Evolutionary conservation across 768 basidiomycete genomes (phyloP), one percentile per base, ranked within the genome.

Genomic region (Serendipita vermifera): DNA sequence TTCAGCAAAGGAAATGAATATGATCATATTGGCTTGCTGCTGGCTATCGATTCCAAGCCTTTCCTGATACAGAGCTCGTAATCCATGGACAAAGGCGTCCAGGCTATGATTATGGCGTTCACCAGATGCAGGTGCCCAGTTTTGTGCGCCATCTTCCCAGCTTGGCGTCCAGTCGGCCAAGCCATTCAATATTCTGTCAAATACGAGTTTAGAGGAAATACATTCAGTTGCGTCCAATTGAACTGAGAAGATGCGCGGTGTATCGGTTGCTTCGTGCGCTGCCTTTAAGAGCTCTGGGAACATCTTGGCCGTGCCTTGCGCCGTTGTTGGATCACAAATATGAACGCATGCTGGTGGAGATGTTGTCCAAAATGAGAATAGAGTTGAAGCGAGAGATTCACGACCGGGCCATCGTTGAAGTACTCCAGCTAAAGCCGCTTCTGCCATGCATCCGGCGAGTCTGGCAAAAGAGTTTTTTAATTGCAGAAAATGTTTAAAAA

Each of bases 1-100:
- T 65, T 89, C 85, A 0, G 79, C 81, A n/a, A 73, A 72, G 59
- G 86, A 82, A 36, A 89, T 64, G 3, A 82, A 68, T 38, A 89
- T 70, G 7, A 84, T 77, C 61, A 87, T 55, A n/a, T 53, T 55
- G 3, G 20, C 70, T 59, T 76, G 66, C 55, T 69, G 59, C 1
- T 65, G 59, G 63, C 61, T 40, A 61, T 68, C 55, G n/a, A 59
- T 53, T 32, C 56, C 41, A 26, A 32, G 13, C 27, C 55, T 57
- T 57, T 58, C 57, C 55, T 59, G 32, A 43, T 69, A 66, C 7
- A 74, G 59, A 54, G 73, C 69, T 35, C 72, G 68, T 55, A 88
- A 64, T 0, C 85, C 85, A 58, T 83, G 82, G n/a, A 86, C 58
- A 60, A 87, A 87, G 11, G 72, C 70, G 56, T 87, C 85, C 22